Evolutionary conservation across 495 filamentous ascomycete genomes (phyloP), one percentile per base, ranked within the genome.

Genomic region (Penicillium odoratum): DNA sequence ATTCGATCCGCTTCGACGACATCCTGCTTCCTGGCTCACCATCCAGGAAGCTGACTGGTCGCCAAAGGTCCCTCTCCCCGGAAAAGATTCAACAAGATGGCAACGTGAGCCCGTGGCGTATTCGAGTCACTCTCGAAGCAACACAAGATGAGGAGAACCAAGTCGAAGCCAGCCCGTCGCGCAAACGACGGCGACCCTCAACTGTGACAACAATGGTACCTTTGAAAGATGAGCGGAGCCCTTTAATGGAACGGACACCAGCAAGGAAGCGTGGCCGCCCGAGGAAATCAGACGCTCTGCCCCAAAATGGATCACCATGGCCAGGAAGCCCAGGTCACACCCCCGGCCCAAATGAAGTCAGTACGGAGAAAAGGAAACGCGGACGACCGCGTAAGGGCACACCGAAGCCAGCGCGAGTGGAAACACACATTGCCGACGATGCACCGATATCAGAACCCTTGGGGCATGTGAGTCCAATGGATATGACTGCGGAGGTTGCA

Each of bases 71-170:
- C 10, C 48, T 70, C 29, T 78, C 76, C 3, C 77, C 75, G 11
- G 66, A 73, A 10, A 78, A 76, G 28, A 53, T 59, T 7, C 67
- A 63, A 42, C 56, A 68, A 36, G 67, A 78, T 10, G 72, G 72
- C 18, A 71, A 74, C 61, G 60, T 70, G 8, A 83, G 78, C 56
- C 83, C 83, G 43, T 85, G 83, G 83, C 78, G 79, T 56, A 82
- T 85, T 54, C 74, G 80, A 21, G 75, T 85, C 47, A 82, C 82
- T 4, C 74, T 85, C 29, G 78, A 85, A 70, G 83, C 83, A 10
- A 81, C 82, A 55, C 81, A 79, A 51, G 74, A 81, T 33, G 74
- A 77, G 28, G 72, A 74, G 49, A 63, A 28, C 29, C 61, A 70
- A 26, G 66, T 53, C 15, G 62, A 69, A 26, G 65, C 48, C 9